Conservation (phyloP, 768 basidiomycete species). For the Cyclocybe aegerita region DNA sequence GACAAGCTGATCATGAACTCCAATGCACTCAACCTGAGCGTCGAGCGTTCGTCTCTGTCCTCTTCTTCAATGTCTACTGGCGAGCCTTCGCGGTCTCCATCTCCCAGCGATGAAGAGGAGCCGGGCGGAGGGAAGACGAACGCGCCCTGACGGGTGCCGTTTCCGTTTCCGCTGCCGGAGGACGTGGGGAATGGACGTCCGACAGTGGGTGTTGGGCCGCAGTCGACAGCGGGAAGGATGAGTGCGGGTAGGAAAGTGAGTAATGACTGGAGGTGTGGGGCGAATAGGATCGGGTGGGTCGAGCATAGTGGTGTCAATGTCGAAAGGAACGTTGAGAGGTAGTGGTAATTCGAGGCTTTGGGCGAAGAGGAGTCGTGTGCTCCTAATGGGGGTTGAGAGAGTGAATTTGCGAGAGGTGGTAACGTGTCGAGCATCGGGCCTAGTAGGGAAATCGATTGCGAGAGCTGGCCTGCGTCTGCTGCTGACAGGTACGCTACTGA, state of each 20-base stretch:
- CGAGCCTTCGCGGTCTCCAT: slow-evolving; percentile 24
- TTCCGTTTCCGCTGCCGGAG: slow-evolving; percentile 6
- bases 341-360: slow-evolving; percentile 35
- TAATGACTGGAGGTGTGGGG: slow-evolving; percentile 65
- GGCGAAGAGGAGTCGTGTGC: slow-evolving; percentile 14
- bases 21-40: slow-evolving; percentile 69
- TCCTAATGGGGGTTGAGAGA: slow-evolving; percentile 27
- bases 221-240: slow-evolving; percentile 58
- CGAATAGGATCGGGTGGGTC: slow-evolving; percentile 70
- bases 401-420: slow-evolving; percentile 47
- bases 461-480: slow-evolving; percentile 58
- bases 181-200: slow-evolving; percentile 41
- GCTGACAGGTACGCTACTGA: slow-evolving; percentile 68
- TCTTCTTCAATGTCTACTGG: slow-evolving; percentile 36
- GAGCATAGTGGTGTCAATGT: slow-evolving; percentile 71
- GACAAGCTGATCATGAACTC: slow-evolving; percentile 84
- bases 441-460: slow-evolving; percentile 59
- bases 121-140: slow-evolving; percentile 40
- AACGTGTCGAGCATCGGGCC: slow-evolving; percentile 77
- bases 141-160: slow-evolving; percentile 28
- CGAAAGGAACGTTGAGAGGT: slow-evolving; percentile 65
- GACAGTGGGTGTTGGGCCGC: slow-evolving; percentile 51
- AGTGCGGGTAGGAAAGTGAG: slow-evolving; percentile 70
- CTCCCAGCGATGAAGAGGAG: slow-evolving; percentile 29
- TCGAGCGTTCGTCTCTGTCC: slow-evolving; percentile 65